Evolutionary conservation across 441 rosid genomes (phyloP).

Genomic region (Populus hybrid): DNA sequence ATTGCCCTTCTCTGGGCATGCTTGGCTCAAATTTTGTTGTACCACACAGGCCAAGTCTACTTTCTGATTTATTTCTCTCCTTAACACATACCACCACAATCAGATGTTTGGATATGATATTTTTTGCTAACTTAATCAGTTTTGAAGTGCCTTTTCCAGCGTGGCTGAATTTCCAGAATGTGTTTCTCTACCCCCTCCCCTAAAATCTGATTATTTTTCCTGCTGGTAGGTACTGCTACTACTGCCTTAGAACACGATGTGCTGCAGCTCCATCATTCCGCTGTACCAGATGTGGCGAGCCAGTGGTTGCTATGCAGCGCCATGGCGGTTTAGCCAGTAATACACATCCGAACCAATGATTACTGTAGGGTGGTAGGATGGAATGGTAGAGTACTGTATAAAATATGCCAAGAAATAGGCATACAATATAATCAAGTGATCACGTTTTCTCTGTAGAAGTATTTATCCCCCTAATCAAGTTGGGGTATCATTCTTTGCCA

Average conservation of each 20-base stretch:
- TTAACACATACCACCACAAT: not conserved
- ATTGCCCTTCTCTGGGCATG: not conserved
- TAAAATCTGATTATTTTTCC: not conserved
- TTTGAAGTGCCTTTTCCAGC: not conserved
- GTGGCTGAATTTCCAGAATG: not conserved
- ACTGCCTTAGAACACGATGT: conserved; percentile 87
- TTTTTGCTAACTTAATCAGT: not conserved
- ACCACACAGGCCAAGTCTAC: not conserved
- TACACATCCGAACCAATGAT: conserved; percentile 27
- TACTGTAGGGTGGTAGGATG: conserved; percentile 9
- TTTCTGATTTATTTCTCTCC: not conserved
- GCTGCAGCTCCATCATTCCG: conserved; percentile 68
- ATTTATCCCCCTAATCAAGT: conserved; percentile 25
- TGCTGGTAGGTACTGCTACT: conserved; percentile 81
- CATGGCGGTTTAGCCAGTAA: conserved; percentile 36
- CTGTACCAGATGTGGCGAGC: conserved; percentile 71
- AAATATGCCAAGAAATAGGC: conserved; percentile 24
- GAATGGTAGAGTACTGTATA: conserved; percentile 16
- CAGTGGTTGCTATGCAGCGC: conserved; percentile 80
- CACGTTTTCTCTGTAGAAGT: conserved; percentile 3
- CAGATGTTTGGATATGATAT: not conserved
- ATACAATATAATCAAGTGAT: conserved; percentile 16
- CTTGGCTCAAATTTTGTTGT: not conserved
- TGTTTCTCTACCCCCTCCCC: too few relatives aligned
- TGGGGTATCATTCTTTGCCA: conserved; percentile 42